phyloP scores from a whole-genome alignment of 2,329 filamentous ascomycete species.

The Colletotrichum salicis region DNA sequence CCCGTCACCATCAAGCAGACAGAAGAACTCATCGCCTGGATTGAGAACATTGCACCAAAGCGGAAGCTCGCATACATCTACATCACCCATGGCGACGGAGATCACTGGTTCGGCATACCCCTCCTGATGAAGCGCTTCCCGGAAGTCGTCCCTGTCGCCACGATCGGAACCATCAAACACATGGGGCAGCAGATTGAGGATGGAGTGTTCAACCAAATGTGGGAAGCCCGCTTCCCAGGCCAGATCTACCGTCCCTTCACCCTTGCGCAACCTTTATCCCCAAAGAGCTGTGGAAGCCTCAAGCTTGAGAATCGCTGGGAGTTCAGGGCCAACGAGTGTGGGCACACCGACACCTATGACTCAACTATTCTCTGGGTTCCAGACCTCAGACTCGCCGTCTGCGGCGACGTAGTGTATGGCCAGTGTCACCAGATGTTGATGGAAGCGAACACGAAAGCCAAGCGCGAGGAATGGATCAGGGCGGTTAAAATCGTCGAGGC shows the following conservation, averaged over 20 bases:
- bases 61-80: conserved; percentile 48
- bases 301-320: neutral
- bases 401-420: conserved; percentile 52
- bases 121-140: conserved; percentile 45
- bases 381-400: conserved; percentile 46
- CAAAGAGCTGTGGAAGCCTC: neutral
- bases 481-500: conserved; percentile 45
- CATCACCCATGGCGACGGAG: conserved; percentile 54
- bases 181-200: neutral
- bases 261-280: neutral
- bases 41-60: conserved; percentile 43
- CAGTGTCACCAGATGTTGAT: conserved; percentile 48
- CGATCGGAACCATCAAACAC: neutral
- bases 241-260: neutral
- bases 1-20: conserved; percentile 45
- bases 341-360: conserved; percentile 20
- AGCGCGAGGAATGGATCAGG: conserved; percentile 46
- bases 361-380: conserved; percentile 50
- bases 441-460: conserved; percentile 46
- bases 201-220: neutral
- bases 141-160: neutral
- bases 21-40: conserved; percentile 47
- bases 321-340: neutral
- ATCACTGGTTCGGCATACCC: conserved; percentile 51
- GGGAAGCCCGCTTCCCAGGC: neutral